Evolutionary conservation across 192 early-diverging fungal genomes (phyloP), one percentile per base, ranked within the genome.

Genomic region (Allomyces macrogynus): DNA sequence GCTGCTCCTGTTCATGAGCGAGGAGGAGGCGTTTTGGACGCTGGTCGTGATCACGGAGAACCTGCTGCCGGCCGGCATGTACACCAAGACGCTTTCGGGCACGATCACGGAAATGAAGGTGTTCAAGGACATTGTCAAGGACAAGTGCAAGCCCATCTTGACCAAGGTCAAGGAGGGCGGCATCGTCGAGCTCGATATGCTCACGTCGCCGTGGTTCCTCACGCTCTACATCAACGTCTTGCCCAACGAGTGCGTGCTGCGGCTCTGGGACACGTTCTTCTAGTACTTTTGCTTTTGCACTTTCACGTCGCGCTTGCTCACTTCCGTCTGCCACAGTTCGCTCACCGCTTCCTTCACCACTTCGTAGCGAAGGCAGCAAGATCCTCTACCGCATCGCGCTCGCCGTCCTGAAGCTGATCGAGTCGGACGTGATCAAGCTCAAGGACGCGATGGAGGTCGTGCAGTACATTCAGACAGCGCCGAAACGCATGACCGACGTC

Each of bases 121-220:
- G 5, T 49, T 83, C 24, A 80, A 81, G 81, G 77, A 73, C 43
- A 57, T 83, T 11, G 62, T 83, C n/a, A 76, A 74, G 65, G 80
- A 81, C 54, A 70, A 76, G 11, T 66, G 80, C 54, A 79, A 79
- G 4, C 62, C 70, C 0, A 66, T 83, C 10, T 80, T 79, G 81
- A 54, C 67, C 22, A 79, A 75, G 62, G 42, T 77, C 60, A 71
- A 79, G 43, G 74, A 74, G 67, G 73, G 73, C 3, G 76, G 80
- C 14, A 65, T 72, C 5, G 73, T 75, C 10, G 70, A 85, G 76
- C 83, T 90, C 62, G 82, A 77, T 22, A 73, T 90, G 65, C 85
- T 87, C 14, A 89, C 87, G 1, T 88, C 85, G 43, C 87, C 82
- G 62, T 92, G 90, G 90, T 87, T 90, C 67, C 71, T 88, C 68